Percentiles rank a stretch among this genome's conserved stretches.
Conservation (phyloP, 495 filamentous ascomycete genomes). For the Aspergillus homomorphus region DNA sequence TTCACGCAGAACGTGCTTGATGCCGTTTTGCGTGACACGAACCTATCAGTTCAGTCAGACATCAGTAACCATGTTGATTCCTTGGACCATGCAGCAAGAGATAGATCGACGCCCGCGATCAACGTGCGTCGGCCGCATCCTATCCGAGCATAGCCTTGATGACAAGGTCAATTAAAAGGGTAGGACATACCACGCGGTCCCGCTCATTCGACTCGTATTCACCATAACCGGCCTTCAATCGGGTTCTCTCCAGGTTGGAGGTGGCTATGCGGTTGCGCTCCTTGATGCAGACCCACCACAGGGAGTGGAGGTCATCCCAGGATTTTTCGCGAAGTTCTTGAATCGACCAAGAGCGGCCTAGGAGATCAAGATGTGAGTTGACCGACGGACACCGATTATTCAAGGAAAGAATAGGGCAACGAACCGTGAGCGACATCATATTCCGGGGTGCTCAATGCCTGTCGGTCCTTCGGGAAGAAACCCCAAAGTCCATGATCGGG, state of each 20-base stretch:
- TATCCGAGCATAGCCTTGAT: background rate
- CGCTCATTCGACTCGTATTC: conserved; percentile 58
- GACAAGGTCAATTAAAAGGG: background rate
- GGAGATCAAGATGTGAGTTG: conserved; percentile 17
- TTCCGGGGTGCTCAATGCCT: conserved; percentile 62
- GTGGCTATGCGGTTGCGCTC: conserved; percentile 92
- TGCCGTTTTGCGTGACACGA: conserved; percentile 65
- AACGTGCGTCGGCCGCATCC: background rate
- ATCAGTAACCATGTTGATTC: conserved; percentile 9
- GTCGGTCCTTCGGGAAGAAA: conserved; percentile 72
- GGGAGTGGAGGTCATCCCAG: conserved; percentile 86
- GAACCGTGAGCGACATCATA: conserved; percentile 66
- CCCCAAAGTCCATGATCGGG: conserved; percentile 87
- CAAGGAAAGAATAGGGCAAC: conserved; percentile 11
- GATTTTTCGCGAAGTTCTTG: conserved; percentile 83
- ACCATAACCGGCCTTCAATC: conserved; percentile 66
- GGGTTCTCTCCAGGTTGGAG: conserved; percentile 58
- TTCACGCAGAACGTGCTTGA: conserved; percentile 83
- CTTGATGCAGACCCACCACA: conserved; percentile 95
- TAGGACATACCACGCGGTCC: conserved; percentile 53
- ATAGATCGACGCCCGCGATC: background rate
- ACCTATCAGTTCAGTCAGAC: conserved; percentile 48
- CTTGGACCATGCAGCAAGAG: background rate
- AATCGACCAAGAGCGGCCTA: conserved; percentile 79
- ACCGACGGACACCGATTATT: background rate